Base-by-base conservation (phyloP, 2,329 filamentous ascomycete genomes). In the Aureobasidium mangrovei region DNA sequence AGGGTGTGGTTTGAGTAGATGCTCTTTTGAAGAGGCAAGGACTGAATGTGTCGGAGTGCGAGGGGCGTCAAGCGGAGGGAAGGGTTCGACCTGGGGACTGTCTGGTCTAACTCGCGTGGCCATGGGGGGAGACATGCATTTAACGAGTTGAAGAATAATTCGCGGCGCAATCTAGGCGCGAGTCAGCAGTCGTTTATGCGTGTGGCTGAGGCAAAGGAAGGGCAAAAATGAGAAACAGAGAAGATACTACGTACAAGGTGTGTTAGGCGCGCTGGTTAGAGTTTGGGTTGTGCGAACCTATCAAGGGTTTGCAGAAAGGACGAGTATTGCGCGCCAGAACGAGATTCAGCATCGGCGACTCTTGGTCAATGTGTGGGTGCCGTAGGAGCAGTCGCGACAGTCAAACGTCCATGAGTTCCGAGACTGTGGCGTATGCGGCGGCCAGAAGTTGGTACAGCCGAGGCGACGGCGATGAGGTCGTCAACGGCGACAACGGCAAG, bases 81-180 rank as follows among this genome's bases (percentile, higher is more conserved):
- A 72, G 3, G 68, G 65, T 54, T 70, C 69, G 51, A 67, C 66
- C 36, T 68, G 69, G 29, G 73, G 71, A 46, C 72, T 73, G 57
- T 69, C 67, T 47, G 72, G 67, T 59, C 71, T 67, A 57, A 70
- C 69, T 58, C 70, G 69, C 56, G 71, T 67, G 57, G 73, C 73
- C 73, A 75, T 75, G 61, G 60, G 63, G 42, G 43, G 18, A 48
- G 29, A 41, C 53, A 54, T 54, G 26, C 53, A 54, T 42, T 39
- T 27, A 39, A 46, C 28, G 9, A 7, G 32, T 57, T 59, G 58
- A 29, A 52, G 47, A 52, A 56, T 56, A 58, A 59, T 61, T 56
- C 8, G 9, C 12, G 32, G 32, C 12, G 12, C 18, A 40, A 18
- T 18, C 47, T 51, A 18, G 24, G 46, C 38, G 29, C 47, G 26